Evolutionary conservation across 1,284 basidiomycete genomes (phyloP).

Genomic region (Cutaneotrichosporon arboriforme): DNA sequence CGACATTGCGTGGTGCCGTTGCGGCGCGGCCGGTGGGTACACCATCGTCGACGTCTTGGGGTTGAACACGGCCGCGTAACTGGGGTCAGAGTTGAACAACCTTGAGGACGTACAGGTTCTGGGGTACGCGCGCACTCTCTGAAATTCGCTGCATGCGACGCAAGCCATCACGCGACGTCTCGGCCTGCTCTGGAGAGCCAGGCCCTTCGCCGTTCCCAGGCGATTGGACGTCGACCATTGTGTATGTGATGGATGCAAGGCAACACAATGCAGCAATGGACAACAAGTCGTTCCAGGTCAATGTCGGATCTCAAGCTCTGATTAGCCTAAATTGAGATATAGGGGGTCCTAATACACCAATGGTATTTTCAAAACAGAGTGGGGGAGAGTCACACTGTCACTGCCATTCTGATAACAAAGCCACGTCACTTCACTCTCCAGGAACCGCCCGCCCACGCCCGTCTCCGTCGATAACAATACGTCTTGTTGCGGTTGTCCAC

Average conservation of each 20-base stretch:
- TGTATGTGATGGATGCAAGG: background rate
- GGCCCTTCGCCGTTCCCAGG: constrained; percentile 5
- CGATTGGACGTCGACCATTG: constrained; percentile 9
- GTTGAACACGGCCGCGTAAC: constrained; percentile 13
- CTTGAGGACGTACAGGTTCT: constrained; percentile 6
- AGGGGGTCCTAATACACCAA: too few species aligned
- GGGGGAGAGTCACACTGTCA: too few species aligned
- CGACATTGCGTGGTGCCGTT: constrained; percentile 11
- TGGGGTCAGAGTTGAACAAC: constrained; percentile 7
- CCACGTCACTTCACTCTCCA: too few species aligned
- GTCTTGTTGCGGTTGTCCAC: too few species aligned
- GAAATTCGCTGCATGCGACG: constrained; percentile 15
- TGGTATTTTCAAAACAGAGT: too few species aligned
- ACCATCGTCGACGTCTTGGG: constrained; percentile 14
- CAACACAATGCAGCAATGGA: too few species aligned
- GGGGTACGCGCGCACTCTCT: constrained; percentile 5
- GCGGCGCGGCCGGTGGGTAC: constrained; percentile 9
- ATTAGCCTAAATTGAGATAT: too few species aligned
- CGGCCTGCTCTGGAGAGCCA: constrained; percentile 9
- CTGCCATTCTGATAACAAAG: too few species aligned
- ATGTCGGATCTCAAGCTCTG: too few species aligned
- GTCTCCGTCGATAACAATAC: too few species aligned
- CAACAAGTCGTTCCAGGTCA: too few species aligned
- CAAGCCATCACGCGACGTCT: constrained; percentile 16
- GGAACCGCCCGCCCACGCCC: too few species aligned